Base-by-base conservation (phyloP, 148 eudicot genomes). In the Selenicereus undatus region DNA sequence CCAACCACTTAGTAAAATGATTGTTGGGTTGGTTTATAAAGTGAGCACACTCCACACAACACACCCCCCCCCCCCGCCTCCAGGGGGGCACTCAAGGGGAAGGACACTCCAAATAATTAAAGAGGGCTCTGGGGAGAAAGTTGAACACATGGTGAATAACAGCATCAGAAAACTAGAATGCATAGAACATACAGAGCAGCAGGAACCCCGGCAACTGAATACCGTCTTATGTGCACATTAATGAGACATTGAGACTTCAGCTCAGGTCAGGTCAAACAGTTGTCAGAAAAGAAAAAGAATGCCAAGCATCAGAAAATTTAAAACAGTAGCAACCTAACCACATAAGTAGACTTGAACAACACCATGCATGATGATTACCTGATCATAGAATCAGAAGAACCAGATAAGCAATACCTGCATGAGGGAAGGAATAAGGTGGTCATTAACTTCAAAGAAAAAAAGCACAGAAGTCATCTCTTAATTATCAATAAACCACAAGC, bases 371-470 rank as follows among this genome's bases (percentile, higher is more conserved):
- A 20, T 70, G 69, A 60, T 72, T 76, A 93, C 99, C 99, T 93
- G 89, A 95, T 95, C 98, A 96, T 93, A 76, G 95, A 93, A 88
- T 96, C 99, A 76, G 99, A 96, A 68, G 99, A 96, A 76, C 99
- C 99, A 54, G 99, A 96, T 83, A 96, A 88, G 85, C 99, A 96
- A 74, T 85, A 89, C 91, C 99, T 96, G 92, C 90, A 91, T 79
- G 73, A 74, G 78, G 65, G 30, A 72, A 42, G 82, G 76, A 43
- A 8, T 73, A 70, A 54, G 75, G 76, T 76, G 36, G 39, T 70
- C 74, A 86, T 80, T 79, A 43, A 74, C 30, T 72, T 60, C 62
- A 43, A 16, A 26, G 0, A 12, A 62, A 13, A 52, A 32, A 20
- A 36, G 2, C 50, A 35, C 62, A 66, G 3, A 39, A 18, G 11